These are phyloP conservation scores for Canavalia ensiformis DNA, from an alignment of 306 rosid species.

Conservation along the genomic window DNA sequence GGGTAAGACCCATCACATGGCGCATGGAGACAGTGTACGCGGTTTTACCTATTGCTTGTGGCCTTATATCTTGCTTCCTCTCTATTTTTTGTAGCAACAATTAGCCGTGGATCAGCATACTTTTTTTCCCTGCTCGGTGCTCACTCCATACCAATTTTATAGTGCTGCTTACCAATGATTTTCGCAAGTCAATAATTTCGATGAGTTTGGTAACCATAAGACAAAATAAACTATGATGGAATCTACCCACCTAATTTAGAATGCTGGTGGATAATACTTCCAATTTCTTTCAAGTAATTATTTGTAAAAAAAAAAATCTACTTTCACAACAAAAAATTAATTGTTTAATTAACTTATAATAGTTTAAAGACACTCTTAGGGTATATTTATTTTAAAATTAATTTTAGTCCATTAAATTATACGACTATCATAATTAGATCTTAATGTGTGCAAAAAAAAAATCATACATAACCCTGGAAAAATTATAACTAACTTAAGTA, in stretches of 20 bases:
- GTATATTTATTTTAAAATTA: neutral
- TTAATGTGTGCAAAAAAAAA: neutral
- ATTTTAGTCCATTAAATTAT: too few species aligned
- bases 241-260: slow-evolving; percentile 4
- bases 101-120: neutral
- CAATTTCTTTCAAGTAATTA: neutral
- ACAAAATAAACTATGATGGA: neutral
- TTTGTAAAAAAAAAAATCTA: neutral
- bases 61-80: neutral
- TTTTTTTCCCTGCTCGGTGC: neutral
- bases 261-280: neutral
- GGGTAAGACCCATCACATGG: slow-evolving; percentile 55
- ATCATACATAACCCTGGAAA: too few species aligned
- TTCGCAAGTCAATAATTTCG: slow-evolving; percentile 39
- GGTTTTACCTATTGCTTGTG: slow-evolving; percentile 38
- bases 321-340: neutral
- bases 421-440: neutral
- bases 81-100: neutral
- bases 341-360: neutral
- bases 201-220: slow-evolving; percentile 31
- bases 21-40: slow-evolving; percentile 47
- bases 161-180: slow-evolving; percentile 8
- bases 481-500: too few species aligned
- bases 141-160: slow-evolving; percentile 23
- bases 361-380: neutral